Evolutionary conservation across 768 basidiomycete species (phyloP).

Genomic region (Mycena crocata): DNA sequence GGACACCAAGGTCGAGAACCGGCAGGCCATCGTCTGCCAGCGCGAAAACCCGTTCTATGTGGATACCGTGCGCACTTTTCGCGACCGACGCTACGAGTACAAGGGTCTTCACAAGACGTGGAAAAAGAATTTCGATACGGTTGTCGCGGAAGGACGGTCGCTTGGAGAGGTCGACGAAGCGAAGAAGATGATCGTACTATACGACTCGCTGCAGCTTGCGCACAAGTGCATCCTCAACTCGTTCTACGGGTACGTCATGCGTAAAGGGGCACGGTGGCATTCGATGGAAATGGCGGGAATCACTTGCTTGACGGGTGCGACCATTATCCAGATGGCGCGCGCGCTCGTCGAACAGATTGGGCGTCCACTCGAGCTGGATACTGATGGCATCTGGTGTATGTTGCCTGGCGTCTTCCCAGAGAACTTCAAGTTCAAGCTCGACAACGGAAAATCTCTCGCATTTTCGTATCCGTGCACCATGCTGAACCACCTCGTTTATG

Average conservation of each 20-base stretch:
- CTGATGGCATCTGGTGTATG: constrained; percentile 99
- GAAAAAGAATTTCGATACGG: constrained; percentile 96
- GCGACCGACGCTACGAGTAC: constrained; percentile 98
- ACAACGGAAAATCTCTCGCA: constrained; percentile 85
- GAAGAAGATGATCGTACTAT: constrained; percentile 98
- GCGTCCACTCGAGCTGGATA: constrained; percentile 95
- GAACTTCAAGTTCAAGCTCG: constrained; percentile 95
- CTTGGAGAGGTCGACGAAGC: constrained; percentile 95
- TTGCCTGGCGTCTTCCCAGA: constrained; percentile 97
- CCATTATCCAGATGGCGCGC: constrained; percentile 98
- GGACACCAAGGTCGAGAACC: constrained; percentile 94
- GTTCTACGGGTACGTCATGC: constrained; percentile 99
- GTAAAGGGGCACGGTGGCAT: constrained; percentile 99
- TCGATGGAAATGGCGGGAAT: constrained; percentile 99
- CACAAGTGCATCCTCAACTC: constrained; percentile 99
- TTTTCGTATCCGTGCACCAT: constrained; percentile 99
- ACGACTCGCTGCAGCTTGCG: constrained; percentile 97
- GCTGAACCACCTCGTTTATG: constrained; percentile 98
- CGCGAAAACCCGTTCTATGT: constrained; percentile 99
- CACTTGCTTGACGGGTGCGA: constrained; percentile 96
- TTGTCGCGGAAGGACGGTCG: constrained; percentile 72
- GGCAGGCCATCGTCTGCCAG: constrained; percentile 96
- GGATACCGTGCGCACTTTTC: constrained; percentile 96
- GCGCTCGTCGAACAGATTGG: constrained; percentile 98
- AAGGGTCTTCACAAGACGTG: constrained; percentile 98